A percentile compares a stretch with the other conserved stretches of the same genome.
phyloP scores from a whole-genome alignment of 176 grass and related monocot species.

The Themeda triandra region DNA sequence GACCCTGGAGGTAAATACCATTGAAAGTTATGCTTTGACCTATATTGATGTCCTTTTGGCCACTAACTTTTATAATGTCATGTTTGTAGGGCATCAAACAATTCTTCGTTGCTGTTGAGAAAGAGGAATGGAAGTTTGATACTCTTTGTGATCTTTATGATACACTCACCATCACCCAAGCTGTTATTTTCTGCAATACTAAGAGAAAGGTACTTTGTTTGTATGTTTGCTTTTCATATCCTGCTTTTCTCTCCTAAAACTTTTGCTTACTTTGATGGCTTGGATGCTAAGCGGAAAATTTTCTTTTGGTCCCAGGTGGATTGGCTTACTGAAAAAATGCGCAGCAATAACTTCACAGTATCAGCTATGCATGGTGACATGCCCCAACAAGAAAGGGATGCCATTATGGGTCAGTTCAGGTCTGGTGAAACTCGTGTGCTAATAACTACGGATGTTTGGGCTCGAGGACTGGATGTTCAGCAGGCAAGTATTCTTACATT shows the following conservation, averaged over 20 bases:
- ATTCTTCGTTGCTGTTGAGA: slow-evolving; percentile 97
- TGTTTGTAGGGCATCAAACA: slow-evolving; percentile 84
- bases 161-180: slow-evolving; percentile 94
- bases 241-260: not conserved
- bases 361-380: slow-evolving; percentile 97
- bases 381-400: slow-evolving; percentile 93
- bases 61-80: not conserved
- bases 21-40: slow-evolving; percentile 5
- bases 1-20: slow-evolving; percentile 81
- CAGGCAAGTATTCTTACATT: slow-evolving; percentile 47
- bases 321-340: slow-evolving; percentile 96
- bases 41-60: not conserved
- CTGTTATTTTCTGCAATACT: slow-evolving; percentile 97
- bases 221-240: not conserved
- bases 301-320: slow-evolving; percentile 65
- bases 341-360: slow-evolving; percentile 92
- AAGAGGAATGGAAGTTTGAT: slow-evolving; percentile 99
- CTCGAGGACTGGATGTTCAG: slow-evolving; percentile 86
- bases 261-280: not conserved
- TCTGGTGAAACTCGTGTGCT: slow-evolving; percentile 69
- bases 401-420: slow-evolving; percentile 87
- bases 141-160: slow-evolving; percentile 97
- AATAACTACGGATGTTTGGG: slow-evolving; percentile 96
- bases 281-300: not conserved
- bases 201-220: slow-evolving; percentile 67